Base-by-base conservation (phyloP, 176 grass and related monocot genomes). In the Panicum miliaceum region DNA sequence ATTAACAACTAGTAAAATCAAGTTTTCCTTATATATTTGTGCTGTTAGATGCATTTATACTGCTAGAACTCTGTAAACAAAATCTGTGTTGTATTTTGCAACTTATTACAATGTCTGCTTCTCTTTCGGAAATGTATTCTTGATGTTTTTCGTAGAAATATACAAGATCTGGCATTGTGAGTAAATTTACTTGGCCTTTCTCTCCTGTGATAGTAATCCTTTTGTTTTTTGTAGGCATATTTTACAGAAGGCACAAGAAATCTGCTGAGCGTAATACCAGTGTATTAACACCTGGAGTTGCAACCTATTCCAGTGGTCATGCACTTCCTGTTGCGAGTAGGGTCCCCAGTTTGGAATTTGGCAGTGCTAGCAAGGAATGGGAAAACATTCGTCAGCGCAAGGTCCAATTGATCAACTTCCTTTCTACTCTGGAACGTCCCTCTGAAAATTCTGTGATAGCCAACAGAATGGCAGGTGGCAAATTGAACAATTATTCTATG, bases 311-410 rank as follows among this genome's bases (percentile, higher is more conserved):
- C 11, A 67, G 78, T 67, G 53, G 63, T 58, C 47, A 15, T 25
- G 48, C 48, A 50, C 48, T 50, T 16, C 48, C 48, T 73, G 57
- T 57, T 84, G 13, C 54, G 71, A 80, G 50, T 51, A 73, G 19
- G 34, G 57, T 59, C 57, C 69, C 10, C 60, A 73, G 18, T 60
- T 89, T 80, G 82, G 87, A 63, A 75, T 99, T 75, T 75, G 85
- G 93, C 38, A 90, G 81, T 43, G 52, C 80, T 73, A 84, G 64
- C 40, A 87, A 90, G 50, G 91, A 99, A 8, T 52, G 75, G 77
- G 86, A 90, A 72, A 81, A 56, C 73, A 26, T 84, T 69, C 60
- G 38, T 87, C 42, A 84, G 66, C 87, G 78, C 35, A 88, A 71
- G 45, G 34, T 75, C 35, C 80, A 95, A 56, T 64, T 95, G 54